Evolutionary conservation across 2,329 filamentous ascomycete species (phyloP), one percentile per base, ranked within the genome.

Genomic region (Fusarium sambucinum): DNA sequence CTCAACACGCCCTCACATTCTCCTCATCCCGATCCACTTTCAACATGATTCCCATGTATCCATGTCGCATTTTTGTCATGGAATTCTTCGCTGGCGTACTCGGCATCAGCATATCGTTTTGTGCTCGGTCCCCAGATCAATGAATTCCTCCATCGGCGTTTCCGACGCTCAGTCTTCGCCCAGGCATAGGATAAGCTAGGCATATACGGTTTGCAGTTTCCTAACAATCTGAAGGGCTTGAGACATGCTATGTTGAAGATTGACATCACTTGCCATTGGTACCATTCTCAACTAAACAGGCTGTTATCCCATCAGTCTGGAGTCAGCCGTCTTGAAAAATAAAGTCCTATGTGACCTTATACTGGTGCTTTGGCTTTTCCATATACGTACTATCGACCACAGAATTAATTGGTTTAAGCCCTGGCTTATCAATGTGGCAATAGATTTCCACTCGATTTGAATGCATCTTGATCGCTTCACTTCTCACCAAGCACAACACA

Each of bases 121-220:
- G 23, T 38, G 9, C 23, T 21, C 32, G 33, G 33, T 25, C 33
- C 32, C 35, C n/a, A 38, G 19, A 42, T 66, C 44, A 30, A 33
- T 17, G 42, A 44, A 45, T 52, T 50, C 19, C 32, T 42, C 45
- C 25, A 45, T 56, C 61, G 66, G 66, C 53, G 17, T 51, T 21
- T 40, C 61, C 66, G 61, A 59, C 38, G 32, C 37, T 55, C 33
- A 8, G 35, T 21, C 32, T 25, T 30, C 14, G 8, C 38, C 27
- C 33, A 51, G 50, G 42, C 38, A 25, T 53, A 12, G 11, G 21
- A 33, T 51, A 17, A 7, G 21, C 23, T 48, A 38, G 13, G 23
- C n/a, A 38, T 23, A 47, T 19, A 21, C 32, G 48, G 30, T 48
- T 52, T 35, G 46, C 51, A 45, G 23, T 33, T 44, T 35, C 16